Percentiles rank a stretch among this genome's conserved stretches.
Conservation (phyloP, 345 rosid species). For the Eucalyptus victrix region DNA sequence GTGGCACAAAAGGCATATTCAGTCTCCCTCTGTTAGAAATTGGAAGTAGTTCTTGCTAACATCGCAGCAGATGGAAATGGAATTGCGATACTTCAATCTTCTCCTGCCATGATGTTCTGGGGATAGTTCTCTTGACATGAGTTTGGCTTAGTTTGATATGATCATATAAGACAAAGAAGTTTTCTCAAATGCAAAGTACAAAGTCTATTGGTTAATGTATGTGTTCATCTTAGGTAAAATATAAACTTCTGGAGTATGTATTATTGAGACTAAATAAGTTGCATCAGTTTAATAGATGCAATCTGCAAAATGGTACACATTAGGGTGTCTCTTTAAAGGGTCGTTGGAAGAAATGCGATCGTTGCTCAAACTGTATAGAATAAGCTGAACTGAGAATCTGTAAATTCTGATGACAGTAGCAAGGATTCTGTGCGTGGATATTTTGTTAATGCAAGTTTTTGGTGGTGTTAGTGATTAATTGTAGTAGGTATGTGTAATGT, state of each 20-base stretch:
- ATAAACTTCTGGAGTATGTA: not conserved
- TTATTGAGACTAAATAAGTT: not conserved
- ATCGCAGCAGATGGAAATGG: not conserved
- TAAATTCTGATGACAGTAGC: not conserved
- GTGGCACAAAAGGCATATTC: not conserved
- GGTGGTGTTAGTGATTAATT: not conserved
- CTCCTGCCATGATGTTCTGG: not conserved
- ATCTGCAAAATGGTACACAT: not conserved
- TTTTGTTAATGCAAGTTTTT: not conserved
- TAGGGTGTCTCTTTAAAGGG: not conserved
- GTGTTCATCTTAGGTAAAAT: not conserved
- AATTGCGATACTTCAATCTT: not conserved
- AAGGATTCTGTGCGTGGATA: not conserved
- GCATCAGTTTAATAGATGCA: not conserved
- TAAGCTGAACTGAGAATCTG: not conserved
- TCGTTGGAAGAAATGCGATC: not conserved
- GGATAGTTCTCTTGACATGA: not conserved
- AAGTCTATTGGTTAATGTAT: not conserved
- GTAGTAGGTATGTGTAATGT: not conserved
- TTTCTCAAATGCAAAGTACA: not conserved
- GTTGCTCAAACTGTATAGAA: not conserved
- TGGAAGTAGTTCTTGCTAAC: not conserved
- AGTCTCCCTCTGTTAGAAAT: not conserved
- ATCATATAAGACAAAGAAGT: not conserved
- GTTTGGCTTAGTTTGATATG: not conserved